A percentile compares a stretch with the other conserved stretches of the same genome.
Evolutionary conservation across 2,329 filamentous ascomycete genomes (phyloP).

Genomic region (Cladophialophora bantiana): DNA sequence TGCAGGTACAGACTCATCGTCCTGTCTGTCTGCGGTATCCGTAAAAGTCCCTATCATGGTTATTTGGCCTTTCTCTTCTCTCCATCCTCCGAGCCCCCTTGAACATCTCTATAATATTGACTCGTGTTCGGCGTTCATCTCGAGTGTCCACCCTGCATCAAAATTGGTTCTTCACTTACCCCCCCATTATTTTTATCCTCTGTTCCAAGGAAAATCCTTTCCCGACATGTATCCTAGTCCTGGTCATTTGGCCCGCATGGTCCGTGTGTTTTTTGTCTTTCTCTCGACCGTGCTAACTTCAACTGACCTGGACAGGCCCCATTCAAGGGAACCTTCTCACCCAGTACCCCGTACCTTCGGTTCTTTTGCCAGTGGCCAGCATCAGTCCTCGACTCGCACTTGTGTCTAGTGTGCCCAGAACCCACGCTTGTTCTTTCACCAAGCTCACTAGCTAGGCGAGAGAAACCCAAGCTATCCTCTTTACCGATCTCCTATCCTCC

Average conservation of each 20-base stretch:
- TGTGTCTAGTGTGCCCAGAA: not conserved
- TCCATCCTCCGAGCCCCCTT: not conserved
- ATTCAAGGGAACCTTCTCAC: not conserved
- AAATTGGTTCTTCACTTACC: slow-evolving; percentile 1
- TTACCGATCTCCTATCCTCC: slow-evolving; percentile 14
- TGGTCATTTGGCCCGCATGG: slow-evolving; percentile 6
- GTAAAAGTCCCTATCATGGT: not conserved
- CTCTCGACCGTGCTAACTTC: not conserved
- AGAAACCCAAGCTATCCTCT: slow-evolving; percentile 14
- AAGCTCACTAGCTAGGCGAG: slow-evolving; percentile 11
- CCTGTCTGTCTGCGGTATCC: not conserved
- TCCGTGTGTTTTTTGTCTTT: slow-evolving; percentile 1
- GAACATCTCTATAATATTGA: slow-evolving; percentile 17
- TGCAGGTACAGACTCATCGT: not conserved
- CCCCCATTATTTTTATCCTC: slow-evolving; percentile 1
- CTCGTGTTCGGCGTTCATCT: slow-evolving; percentile 24
- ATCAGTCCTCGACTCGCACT: not conserved
- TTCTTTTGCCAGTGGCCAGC: not conserved
- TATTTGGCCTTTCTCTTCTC: not conserved
- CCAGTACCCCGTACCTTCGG: slow-evolving; percentile 3
- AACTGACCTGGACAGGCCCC: not conserved
- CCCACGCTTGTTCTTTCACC: not conserved
- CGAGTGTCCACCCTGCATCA: slow-evolving; percentile 14
- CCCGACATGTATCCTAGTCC: slow-evolving; percentile 1
- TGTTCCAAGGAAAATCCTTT: slow-evolving; percentile 6